These are phyloP conservation scores for Sophora flavescens DNA, from an alignment of 306 rosid species.

Conservation along the genomic window DNA sequence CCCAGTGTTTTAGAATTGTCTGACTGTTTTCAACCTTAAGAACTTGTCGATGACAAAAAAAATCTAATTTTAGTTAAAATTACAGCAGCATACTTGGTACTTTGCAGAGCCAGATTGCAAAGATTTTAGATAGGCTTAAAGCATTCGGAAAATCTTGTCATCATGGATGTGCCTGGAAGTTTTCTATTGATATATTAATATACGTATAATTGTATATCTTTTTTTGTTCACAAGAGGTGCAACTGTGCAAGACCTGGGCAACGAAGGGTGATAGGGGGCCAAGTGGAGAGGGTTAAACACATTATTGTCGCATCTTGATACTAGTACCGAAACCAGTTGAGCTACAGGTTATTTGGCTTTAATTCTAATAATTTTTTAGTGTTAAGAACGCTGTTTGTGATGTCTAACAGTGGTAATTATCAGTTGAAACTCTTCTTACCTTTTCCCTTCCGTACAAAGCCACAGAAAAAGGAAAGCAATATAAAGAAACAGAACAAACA, in stretches of 20 bases:
- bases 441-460: neutral
- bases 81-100: neutral
- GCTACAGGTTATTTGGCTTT: neutral
- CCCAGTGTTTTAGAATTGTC: too few species aligned
- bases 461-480: neutral
- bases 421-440: neutral
- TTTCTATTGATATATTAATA: neutral
- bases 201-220: neutral
- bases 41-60: too few species aligned
- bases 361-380: neutral
- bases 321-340: neutral
- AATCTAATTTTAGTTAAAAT: neutral
- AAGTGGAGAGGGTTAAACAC: neutral
- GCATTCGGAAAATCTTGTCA: constrained; percentile 23
- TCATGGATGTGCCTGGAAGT: neutral
- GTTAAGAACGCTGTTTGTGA: neutral
- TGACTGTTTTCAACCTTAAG: too few species aligned
- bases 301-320: neutral
- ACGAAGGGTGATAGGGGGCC: neutral
- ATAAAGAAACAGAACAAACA: too few species aligned
- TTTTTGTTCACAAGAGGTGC: neutral
- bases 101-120: neutral
- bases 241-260: neutral
- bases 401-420: neutral
- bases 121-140: constrained; percentile 2